Base-by-base conservation (phyloP, 495 filamentous ascomycete genomes). In the Hyaloscypha finlandica region DNA sequence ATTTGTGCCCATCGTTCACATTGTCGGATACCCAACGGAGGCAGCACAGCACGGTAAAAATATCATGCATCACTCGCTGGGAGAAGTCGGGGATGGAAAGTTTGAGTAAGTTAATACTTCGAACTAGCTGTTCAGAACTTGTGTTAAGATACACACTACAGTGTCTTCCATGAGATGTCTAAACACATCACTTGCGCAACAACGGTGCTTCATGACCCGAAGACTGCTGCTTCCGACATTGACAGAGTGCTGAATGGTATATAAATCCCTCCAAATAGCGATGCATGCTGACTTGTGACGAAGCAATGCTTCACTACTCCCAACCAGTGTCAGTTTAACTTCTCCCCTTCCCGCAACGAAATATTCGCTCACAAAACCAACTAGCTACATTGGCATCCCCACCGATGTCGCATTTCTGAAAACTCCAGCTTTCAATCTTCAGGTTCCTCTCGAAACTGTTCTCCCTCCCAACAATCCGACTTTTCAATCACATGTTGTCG, bases 1-100 rank as follows among this genome's bases (percentile, higher is more conserved):
- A 72, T 85, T 78, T 61, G 86, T 88, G 2, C 88, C 88, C 0
- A 78, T 90, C 37, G 76, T 86, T 30, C 88, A 90, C 64, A 88
- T 89, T 65, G 87, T 90, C 54, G 87, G 88, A 61, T 85, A 87
- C 62, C 86, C 87, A 9, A 78, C 77, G 20, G 83, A 77, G 16
- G 64, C 76, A 11, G 66, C 66, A 22, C 60, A 54, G 32, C 29
- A 67, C 19, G 59, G 53, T 6, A 54, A 42, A 0, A 64, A 52
- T 31, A 64, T 64, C 11, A 68, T 64, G 54, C 66, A 68, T 55
- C 66, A 64, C 61, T 56, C 57, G 4, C 56, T 67, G 12, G 65
- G 65, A 11, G 63, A 65, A 48, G 61, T 59, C 52, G 71, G 75
- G 30, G 69, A 74, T 59, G 67, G 71, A 4, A 58, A 68, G 32